Conservation (phyloP, 2,329 filamentous ascomycete genomes). For the Penicillium janthinellum region DNA sequence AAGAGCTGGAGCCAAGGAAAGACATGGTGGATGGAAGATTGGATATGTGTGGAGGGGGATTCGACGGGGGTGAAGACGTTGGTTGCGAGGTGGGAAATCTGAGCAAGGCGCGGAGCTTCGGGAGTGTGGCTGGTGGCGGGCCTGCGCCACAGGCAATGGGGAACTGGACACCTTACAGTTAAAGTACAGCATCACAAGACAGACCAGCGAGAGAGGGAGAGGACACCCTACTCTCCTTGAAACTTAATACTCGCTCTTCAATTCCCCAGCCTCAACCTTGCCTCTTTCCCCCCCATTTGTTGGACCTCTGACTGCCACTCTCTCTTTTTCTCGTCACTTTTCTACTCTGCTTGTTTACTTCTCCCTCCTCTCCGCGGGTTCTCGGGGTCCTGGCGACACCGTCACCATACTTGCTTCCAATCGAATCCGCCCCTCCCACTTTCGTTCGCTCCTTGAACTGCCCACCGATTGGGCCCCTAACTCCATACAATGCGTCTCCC, state of each 20-base stretch:
- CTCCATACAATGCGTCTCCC: slow-evolving; percentile 35
- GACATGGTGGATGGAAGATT: slow-evolving; percentile 34
- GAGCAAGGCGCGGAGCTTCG: neutral
- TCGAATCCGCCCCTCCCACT: slow-evolving; percentile 15
- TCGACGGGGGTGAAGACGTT: neutral
- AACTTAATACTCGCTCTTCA: neutral
- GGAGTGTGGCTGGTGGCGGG: slow-evolving; percentile 2
- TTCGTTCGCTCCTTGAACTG: slow-evolving; percentile 25
- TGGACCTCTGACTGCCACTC: neutral
- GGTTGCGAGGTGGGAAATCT: neutral
- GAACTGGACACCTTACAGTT: slow-evolving; percentile 4
- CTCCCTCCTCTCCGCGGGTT: slow-evolving; percentile 9
- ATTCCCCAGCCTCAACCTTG: neutral
- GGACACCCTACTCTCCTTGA: neutral
- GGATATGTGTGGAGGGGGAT: neutral
- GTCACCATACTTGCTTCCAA: slow-evolving; percentile 3
- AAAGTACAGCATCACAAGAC: neutral
- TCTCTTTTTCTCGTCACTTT: neutral
- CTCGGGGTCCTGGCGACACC: slow-evolving; percentile 31
- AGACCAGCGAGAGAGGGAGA: neutral
- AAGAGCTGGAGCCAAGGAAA: slow-evolving; percentile 42
- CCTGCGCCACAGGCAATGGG: neutral
- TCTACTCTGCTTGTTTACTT: slow-evolving; percentile 1
- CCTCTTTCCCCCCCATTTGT: neutral
- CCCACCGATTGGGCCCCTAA: slow-evolving; percentile 20